Percentiles rank a stretch among this genome's conserved stretches.
These are phyloP conservation scores for Clarireedia hainanense DNA, from an alignment of 2,329 filamentous ascomycete species.

Conservation along the genomic window DNA sequence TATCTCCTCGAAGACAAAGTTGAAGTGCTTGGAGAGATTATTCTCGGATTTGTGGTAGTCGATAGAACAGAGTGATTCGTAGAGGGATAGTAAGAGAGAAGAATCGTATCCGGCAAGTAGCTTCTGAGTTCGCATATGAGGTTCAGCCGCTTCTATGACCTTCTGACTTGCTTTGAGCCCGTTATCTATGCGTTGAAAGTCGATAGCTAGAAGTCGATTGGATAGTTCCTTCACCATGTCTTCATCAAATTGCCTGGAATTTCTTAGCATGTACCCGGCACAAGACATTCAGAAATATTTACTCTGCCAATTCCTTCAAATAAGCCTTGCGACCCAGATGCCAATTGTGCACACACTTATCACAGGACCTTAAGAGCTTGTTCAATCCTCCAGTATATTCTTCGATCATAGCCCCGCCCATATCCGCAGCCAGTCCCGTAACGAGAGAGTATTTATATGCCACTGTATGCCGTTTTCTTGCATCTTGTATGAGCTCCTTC, in stretches of 20 bases:
- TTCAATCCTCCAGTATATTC: conserved; percentile 53
- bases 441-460: conserved; percentile 63
- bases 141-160: conserved; percentile 36
- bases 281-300: conserved; percentile 25
- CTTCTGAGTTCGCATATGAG: conserved; percentile 21
- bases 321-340: conserved; percentile 60
- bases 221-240: conserved; percentile 44
- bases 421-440: conserved; percentile 56
- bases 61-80: conserved; percentile 81
- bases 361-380: conserved; percentile 52
- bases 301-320: conserved; percentile 55
- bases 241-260: conserved; percentile 34
- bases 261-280: conserved; percentile 9
- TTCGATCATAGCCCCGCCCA: conserved; percentile 48
- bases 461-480: conserved; percentile 47
- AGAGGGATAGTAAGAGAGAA: conserved; percentile 68
- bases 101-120: conserved; percentile 34
- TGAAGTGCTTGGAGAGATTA: conserved; percentile 44
- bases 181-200: conserved; percentile 52
- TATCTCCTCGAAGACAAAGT: conserved; percentile 73
- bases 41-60: conserved; percentile 54
- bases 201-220: conserved; percentile 49
- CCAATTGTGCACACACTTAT: conserved; percentile 66
- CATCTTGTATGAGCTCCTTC: conserved; percentile 44
- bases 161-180: conserved; percentile 50